Percentiles rank a stretch among this genome's conserved stretches.
Evolutionary conservation across 2,329 filamentous ascomycete genomes (phyloP).

Genomic region (Alternaria sp.): DNA sequence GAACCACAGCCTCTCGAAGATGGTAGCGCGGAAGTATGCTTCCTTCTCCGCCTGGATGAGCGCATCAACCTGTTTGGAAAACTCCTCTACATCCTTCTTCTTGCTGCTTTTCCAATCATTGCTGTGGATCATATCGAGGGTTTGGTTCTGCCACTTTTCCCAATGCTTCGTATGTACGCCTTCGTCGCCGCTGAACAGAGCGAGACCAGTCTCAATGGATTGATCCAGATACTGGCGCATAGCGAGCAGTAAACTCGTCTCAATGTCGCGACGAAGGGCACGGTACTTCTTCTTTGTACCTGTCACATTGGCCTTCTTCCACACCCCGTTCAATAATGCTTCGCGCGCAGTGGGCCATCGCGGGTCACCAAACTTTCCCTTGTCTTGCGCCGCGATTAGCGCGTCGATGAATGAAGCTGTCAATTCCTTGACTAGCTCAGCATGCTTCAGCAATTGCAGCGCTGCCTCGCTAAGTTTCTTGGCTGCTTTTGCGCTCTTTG

Average conservation of each 20-base stretch:
- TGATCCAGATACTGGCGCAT: slow-evolving; percentile 40
- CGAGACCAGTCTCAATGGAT: slow-evolving; percentile 35
- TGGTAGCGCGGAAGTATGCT: slow-evolving; percentile 28
- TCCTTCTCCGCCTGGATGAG: slow-evolving; percentile 29
- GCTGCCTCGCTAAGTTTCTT: slow-evolving; percentile 36
- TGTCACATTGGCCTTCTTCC: slow-evolving; percentile 39
- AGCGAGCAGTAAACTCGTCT: slow-evolving; percentile 33
- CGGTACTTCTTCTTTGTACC: slow-evolving; percentile 34
- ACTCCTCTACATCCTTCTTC: slow-evolving; percentile 40
- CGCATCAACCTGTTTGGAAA: slow-evolving; percentile 31
- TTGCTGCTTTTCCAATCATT: slow-evolving; percentile 37
- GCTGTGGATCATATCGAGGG: slow-evolving; percentile 30
- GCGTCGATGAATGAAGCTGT: slow-evolving; percentile 28
- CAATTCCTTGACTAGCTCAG: slow-evolving; percentile 30
- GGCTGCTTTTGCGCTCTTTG: slow-evolving; percentile 15
- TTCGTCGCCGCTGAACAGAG: slow-evolving; percentile 30
- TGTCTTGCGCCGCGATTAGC: slow-evolving; percentile 27
- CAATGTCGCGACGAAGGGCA: slow-evolving; percentile 30
- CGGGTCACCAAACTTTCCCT: slow-evolving; percentile 27
- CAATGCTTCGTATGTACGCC: slow-evolving; percentile 15
- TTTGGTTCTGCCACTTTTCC: slow-evolving; percentile 39
- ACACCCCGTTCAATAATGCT: slow-evolving; percentile 39
- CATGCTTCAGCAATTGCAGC: slow-evolving; percentile 33
- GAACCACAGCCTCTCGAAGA: slow-evolving; percentile 32
- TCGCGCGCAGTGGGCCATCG: slow-evolving; percentile 31